Percentiles rank a stretch among this genome's conserved stretches.
These are phyloP conservation scores for Crucibulum laeve DNA, from an alignment of 768 basidiomycete genomes.

Conservation along the genomic window DNA sequence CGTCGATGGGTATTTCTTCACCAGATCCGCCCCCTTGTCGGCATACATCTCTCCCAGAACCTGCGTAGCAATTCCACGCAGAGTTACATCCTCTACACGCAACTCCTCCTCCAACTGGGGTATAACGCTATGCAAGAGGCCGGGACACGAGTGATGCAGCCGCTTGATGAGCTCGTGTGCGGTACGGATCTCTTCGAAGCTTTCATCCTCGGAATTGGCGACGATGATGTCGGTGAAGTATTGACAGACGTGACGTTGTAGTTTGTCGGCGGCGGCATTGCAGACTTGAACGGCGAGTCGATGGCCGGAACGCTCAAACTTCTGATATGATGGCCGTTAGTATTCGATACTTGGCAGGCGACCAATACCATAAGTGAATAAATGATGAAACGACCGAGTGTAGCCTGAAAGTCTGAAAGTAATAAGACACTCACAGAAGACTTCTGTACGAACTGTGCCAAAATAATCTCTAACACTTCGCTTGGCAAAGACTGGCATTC, in stretches of 20 bases:
- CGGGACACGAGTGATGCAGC: slow-evolving; percentile 75
- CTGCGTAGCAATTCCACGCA: slow-evolving; percentile 80
- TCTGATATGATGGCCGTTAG: slow-evolving; percentile 31
- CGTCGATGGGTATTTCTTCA: slow-evolving; percentile 73
- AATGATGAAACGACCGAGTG: too few species aligned
- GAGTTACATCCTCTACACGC: slow-evolving; percentile 62
- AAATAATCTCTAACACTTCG: slow-evolving; percentile 74
- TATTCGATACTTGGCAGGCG: background rate
- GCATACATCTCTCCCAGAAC: slow-evolving; percentile 90
- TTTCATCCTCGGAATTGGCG: slow-evolving; percentile 32
- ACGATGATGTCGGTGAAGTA: slow-evolving; percentile 92
- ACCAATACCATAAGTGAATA: background rate
- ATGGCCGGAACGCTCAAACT: slow-evolving; percentile 72
- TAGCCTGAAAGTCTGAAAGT: background rate
- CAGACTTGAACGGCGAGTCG: slow-evolving; percentile 85
- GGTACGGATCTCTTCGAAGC: slow-evolving; percentile 62
- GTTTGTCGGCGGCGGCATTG: slow-evolving; percentile 76
- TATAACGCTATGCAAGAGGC: slow-evolving; percentile 83
- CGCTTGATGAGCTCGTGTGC: slow-evolving; percentile 86
- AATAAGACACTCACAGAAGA: slow-evolving; percentile 48
- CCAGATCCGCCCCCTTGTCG: slow-evolving; percentile 69
- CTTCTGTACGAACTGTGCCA: slow-evolving; percentile 84
- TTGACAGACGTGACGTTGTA: slow-evolving; percentile 84
- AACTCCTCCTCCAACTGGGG: slow-evolving; percentile 92
- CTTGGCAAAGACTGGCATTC: slow-evolving; percentile 75